These are phyloP conservation scores for Globisporangium echinulatum DNA, from an alignment of 352 stramenopile species.

Conservation along the genomic window DNA sequence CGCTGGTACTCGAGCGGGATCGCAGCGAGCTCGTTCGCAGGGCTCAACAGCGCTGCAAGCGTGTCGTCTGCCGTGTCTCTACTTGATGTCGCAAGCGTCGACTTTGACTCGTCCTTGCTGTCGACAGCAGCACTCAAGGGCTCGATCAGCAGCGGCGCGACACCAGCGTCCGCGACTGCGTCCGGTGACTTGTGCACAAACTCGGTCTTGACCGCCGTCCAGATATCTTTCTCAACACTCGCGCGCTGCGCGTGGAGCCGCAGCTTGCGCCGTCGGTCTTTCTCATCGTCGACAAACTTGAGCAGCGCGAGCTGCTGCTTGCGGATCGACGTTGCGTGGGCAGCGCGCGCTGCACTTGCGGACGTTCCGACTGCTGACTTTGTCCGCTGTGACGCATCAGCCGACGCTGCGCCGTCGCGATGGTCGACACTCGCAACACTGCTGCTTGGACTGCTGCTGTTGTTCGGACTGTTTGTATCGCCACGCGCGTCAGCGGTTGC, in stretches of 20 bases:
- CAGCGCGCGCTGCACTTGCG: slow-evolving; percentile 2
- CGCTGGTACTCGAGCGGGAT: slow-evolving; percentile 34
- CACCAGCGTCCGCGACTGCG: too few relatives aligned
- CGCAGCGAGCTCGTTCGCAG: slow-evolving; percentile 27
- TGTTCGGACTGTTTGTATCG: background rate
- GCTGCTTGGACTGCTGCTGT: background rate
- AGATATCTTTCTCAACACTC: slow-evolving; percentile 42
- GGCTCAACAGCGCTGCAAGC: slow-evolving; percentile 18
- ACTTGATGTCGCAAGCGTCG: too few relatives aligned
- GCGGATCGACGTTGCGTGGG: slow-evolving; percentile 15
- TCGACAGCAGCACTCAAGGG: background rate
- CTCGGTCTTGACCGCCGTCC: slow-evolving; percentile 37
- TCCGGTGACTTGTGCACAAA: too few relatives aligned
- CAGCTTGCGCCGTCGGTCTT: slow-evolving; percentile 46
- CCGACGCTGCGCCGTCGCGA: background rate
- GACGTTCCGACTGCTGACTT: slow-evolving; percentile 10
- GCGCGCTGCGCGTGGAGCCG: slow-evolving; percentile 49
- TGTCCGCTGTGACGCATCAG: slow-evolving; percentile 6
- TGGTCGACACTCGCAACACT: background rate
- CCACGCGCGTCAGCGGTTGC: slow-evolving; percentile 12
- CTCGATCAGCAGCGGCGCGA: background rate
- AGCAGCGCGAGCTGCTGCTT: slow-evolving; percentile 55
- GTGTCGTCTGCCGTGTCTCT: background rate
- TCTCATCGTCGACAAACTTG: slow-evolving; percentile 69
- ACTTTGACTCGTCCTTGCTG: background rate